Base-by-base conservation (phyloP, 352 stramenopile species). In the Aphanomyces astaci region DNA sequence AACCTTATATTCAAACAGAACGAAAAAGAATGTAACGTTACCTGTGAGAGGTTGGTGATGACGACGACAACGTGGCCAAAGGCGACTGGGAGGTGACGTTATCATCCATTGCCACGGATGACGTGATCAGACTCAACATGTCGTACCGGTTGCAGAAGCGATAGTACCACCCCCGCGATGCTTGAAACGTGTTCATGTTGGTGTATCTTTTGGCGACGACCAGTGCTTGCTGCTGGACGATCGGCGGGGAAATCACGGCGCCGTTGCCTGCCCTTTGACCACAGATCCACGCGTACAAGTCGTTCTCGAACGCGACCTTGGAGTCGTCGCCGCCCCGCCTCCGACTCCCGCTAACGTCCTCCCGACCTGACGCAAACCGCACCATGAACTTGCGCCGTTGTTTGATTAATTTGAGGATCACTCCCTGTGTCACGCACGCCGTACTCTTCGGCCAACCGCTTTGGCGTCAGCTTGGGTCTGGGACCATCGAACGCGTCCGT, bases 331-430 rank as follows among this genome's bases (percentile, higher is more conserved):
- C 84, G 30, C 85, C 87, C 66, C 87, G 83, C 73, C 93, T 93
- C 73, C 87, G 84, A 73, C 88, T 90, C 77, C 92, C 85, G 68
- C 87, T 83, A 67, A 94, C 92, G 69, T 89, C 78, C 63, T 94
- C 83, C 62, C 92, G 92, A 64, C 87, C 87, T 65, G 89, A 80
- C 51, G 76, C 77, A 73, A 92, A 95, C 62, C 87, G 87, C 48
- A 87, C 83, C 69, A 86, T 81, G 57, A 95, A 85, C 10, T 78
- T 81, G 77, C 92, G 82, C 66, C 92, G 88, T 73, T 94, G 90
- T 73, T 95, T 85, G 75, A 92, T 91, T 55, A 93, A 84, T 74
- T 95, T 95, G 67, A 86, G 84, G 68, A 95, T 93, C 53, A 85
- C 87, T 33, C 83, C 85, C 49, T 93, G 85, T 9, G 87, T 94